Base-by-base conservation (phyloP, 306 rosid species). In the Quercus parvula region DNA sequence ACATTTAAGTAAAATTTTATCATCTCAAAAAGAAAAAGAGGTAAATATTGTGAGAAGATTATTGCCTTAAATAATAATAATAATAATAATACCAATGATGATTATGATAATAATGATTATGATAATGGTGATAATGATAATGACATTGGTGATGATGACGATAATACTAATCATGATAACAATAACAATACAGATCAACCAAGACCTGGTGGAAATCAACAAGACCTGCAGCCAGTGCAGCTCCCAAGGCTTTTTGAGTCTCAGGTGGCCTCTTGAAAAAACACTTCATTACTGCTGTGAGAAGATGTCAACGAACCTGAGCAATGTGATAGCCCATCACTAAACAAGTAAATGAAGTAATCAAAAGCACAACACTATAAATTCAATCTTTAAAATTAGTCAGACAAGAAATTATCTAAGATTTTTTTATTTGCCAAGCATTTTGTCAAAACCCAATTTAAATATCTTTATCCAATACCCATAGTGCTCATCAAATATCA, bases 191-290 rank as follows among this genome's bases (percentile, higher is more conserved):
- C 75, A 55, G 44, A 69, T 46, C 38, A 56, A 80, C 69, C 76
- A 76, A 63, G 72, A 93, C 99, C 96, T 93, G 98, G 86, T 96
- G 98, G 83, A 91, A 87, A 87, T 96, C 99, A 83, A 94, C 89
- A 81, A 93, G 86, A 70, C 98, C 99, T 75, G 97, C 96, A 73
- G 98, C 96, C 86, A 96, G 85, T 70, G 96, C 99, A 85, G 96
- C 98, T 77, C 98, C 98, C 84, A 96, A 87, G 73, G 97, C 89
- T 77, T 87, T 90, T 73, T 89, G 96, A 82, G 98, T 88, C 91
- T 96, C 99, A 8, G 99, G 99, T 12, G 99, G 87, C 86, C 98
- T 94, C 88, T 96, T 96, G 84, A 96, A 96, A 88, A 96, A 96
- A 78, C 99, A 96, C 89, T 96, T 96, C 99, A 93, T 90, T 24